A percentile compares a stretch with the other conserved stretches of the same genome.
phyloP scores from a whole-genome alignment of 1,284 basidiomycete genomes.

The Termitomyces sp. region DNA sequence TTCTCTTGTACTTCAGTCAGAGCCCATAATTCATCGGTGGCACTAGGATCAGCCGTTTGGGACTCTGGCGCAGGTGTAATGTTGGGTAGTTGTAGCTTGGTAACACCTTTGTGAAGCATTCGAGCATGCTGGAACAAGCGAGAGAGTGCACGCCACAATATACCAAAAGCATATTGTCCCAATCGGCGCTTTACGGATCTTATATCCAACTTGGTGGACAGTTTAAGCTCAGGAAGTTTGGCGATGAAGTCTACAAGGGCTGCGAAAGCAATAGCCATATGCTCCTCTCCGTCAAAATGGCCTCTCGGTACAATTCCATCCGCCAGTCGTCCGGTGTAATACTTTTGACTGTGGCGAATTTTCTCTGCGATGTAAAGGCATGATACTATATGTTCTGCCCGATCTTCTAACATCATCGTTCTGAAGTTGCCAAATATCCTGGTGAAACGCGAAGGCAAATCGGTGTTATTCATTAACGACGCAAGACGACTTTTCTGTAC shows the following conservation, averaged over 20 bases:
- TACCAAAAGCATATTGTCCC: background rate
- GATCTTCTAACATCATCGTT: background rate
- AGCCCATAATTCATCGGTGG: background rate
- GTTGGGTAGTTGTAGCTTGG: background rate
- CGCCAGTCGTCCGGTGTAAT: background rate
- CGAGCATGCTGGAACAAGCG: background rate
- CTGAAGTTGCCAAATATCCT: background rate
- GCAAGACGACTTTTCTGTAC: background rate
- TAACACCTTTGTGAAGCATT: background rate
- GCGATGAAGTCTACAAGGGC: background rate
- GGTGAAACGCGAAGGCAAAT: background rate
- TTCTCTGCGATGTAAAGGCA: background rate
- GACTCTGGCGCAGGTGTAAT: background rate
- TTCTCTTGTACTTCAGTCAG: background rate
- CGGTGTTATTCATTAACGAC: background rate
- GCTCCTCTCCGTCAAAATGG: background rate
- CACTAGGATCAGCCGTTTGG: background rate
- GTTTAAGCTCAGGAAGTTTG: background rate
- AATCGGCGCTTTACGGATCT: background rate
- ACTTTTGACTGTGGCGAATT: background rate
- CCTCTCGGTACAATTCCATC: background rate
- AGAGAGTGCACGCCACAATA: background rate
- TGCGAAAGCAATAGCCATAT: background rate
- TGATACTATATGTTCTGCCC: background rate
- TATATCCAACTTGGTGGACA: background rate